Evolutionary conservation across 2,329 filamentous ascomycete species (phyloP), one percentile per base, ranked within the genome.

Genomic region (Dactylellina sp.): DNA sequence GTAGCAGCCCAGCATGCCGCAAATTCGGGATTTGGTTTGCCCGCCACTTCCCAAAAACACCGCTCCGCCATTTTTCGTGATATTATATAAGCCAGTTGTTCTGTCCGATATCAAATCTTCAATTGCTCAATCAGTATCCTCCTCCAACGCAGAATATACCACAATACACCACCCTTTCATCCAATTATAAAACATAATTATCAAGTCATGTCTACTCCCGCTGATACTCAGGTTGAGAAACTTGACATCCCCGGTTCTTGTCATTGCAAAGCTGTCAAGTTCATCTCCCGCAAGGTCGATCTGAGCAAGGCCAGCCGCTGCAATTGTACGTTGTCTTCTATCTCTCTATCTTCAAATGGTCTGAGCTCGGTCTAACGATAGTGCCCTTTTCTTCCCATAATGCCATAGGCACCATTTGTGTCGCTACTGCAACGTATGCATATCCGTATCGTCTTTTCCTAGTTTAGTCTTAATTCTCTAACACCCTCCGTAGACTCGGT

Each of bases 181-280:
- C 46, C 7, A 7, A 16, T 16, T 32, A n/a, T 35, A 39, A 5
- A 20, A 9, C n/a, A 37, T 25, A 44, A 42, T 60, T 42, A 44
- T 47, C 12, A 18, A 25, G 25, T 25, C 25, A 66, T 74, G 70
- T 66, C 61, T 32, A 24, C 61, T 20, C n/a, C 61, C 1, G n/a
- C 68, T 32, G 68, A 72, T 28, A 42, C 52, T 2, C 28, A 60
- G 14, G 16, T 16, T 14, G 61, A 74, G 22, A 53, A 22, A 4
- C 32, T 56, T 9, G 61, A 74, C 7, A 46, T 62, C 49, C 44
- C 47, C 6, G 70, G 70, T 28, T 74, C 70, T 7, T 74, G 70
- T 61, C 70, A 74, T 47, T 74, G 70, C 25, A 56, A 56, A 1
- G 61, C 55, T 37, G 44, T 74, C 39, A 74, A 66, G 24, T 66